A percentile compares a stretch with the other conserved stretches of the same genome.
Evolutionary conservation across 148 eudicot genomes (phyloP).

Genomic region (Silene latifolia): DNA sequence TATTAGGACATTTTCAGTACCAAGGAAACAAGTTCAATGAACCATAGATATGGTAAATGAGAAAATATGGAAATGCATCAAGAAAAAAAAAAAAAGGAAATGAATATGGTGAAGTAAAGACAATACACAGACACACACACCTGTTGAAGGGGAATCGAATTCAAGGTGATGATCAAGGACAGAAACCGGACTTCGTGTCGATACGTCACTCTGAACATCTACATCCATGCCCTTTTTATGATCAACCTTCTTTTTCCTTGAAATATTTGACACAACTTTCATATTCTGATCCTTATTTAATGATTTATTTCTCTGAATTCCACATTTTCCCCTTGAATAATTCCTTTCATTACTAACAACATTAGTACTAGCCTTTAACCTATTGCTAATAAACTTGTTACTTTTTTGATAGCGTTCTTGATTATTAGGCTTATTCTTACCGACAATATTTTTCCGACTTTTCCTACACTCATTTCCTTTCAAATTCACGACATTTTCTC

Average conservation of each 20-base stretch:
- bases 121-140: constrained; percentile 11
- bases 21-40: not conserved
- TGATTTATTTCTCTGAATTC: not conserved
- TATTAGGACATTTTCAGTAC: too few relatives aligned
- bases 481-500: not conserved
- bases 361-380: not conserved
- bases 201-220: constrained; percentile 17
- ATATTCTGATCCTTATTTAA: constrained; percentile 6
- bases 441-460: not conserved
- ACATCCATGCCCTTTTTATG: not conserved
- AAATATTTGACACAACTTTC: not conserved
- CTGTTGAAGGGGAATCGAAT: constrained; percentile 22
- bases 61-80: not conserved
- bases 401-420: constrained; percentile 5
- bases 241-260: constrained; percentile 21
- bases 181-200: constrained; percentile 29
- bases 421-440: constrained; percentile 19
- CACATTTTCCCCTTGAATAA: constrained; percentile 23
- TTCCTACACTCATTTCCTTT: constrained; percentile 9
- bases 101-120: not conserved
- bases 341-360: not conserved
- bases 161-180: constrained; percentile 23
- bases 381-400: not conserved
- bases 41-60: not conserved
- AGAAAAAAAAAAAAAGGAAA: not conserved